Evolutionary conservation across 1,139 yeast species (phyloP).

Genomic region (Arxiozyma telluris): DNA sequence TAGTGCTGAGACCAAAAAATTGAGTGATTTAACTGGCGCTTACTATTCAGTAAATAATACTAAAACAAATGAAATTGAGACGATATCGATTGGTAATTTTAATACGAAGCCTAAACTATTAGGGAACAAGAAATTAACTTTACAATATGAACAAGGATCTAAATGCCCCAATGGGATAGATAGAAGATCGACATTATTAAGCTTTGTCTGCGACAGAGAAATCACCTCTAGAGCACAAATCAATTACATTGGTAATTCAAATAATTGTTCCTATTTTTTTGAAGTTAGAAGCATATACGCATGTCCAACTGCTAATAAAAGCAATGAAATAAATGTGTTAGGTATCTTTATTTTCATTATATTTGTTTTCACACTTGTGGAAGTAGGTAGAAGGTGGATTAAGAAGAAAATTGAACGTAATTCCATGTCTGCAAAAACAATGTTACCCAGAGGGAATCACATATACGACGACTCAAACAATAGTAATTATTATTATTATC

Average conservation of each 20-base stretch:
- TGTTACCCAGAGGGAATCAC: background rate
- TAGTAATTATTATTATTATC: no score
- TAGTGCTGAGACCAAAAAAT: constrained; percentile 27
- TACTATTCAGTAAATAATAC: constrained; percentile 35
- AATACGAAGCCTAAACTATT: constrained; percentile 43
- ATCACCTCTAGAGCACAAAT: constrained; percentile 57
- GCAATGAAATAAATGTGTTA: constrained; percentile 29
- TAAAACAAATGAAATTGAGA: constrained; percentile 30
- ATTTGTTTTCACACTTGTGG: constrained; percentile 33
- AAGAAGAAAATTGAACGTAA: constrained; percentile 9
- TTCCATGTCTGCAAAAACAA: background rate
- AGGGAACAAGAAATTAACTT: constrained; percentile 44
- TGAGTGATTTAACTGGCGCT: constrained; percentile 52
- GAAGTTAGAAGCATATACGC: constrained; percentile 84
- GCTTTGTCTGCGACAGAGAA: constrained; percentile 76
- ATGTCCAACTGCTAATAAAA: constrained; percentile 65
- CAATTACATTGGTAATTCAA: constrained; percentile 59
- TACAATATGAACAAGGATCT: constrained; percentile 67
- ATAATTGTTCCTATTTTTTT: constrained; percentile 76
- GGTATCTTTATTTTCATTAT: constrained; percentile 30
- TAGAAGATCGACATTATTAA: constrained; percentile 55
- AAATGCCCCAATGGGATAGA: constrained; percentile 47
- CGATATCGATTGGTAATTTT: constrained; percentile 56
- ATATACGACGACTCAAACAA: background rate
- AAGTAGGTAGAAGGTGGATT: constrained; percentile 28